phyloP scores from a whole-genome alignment of 345 rosid species.

The Camelina laxa region DNA sequence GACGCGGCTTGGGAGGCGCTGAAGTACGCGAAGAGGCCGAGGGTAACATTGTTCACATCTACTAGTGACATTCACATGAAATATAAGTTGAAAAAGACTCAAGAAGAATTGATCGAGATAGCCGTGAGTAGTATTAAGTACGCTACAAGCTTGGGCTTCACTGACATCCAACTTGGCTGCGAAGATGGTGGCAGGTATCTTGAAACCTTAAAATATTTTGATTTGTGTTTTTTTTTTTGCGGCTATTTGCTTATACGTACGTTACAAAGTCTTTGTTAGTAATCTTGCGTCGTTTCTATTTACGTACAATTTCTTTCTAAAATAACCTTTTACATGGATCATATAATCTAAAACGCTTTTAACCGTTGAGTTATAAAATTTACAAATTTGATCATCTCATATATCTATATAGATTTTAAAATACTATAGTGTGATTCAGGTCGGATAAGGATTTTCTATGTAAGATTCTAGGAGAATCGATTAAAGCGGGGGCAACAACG shows the following conservation, averaged over 20 bases:
- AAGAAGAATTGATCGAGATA: constrained; percentile 70
- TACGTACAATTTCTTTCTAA: background rate
- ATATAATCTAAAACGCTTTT: background rate
- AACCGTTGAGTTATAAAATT: background rate
- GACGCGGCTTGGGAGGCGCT: constrained; percentile 83
- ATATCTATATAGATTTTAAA: background rate
- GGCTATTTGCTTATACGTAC: background rate
- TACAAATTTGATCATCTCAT: background rate
- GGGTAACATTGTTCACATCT: constrained; percentile 75
- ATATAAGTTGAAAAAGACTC: constrained; percentile 75
- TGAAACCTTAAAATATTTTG: background rate
- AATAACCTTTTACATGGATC: background rate
- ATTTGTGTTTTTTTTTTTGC: background rate
- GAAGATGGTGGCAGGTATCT: constrained; percentile 89
- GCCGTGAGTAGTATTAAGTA: constrained; percentile 64
- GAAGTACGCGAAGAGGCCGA: constrained; percentile 73
- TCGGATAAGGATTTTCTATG: constrained; percentile 77
- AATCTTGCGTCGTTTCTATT: background rate
- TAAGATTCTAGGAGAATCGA: constrained; percentile 75
- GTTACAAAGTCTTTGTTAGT: background rate
- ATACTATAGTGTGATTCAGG: constrained; percentile 41
- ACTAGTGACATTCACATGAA: constrained; percentile 88
- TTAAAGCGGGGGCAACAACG: constrained; percentile 88
- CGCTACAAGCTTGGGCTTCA: constrained; percentile 80
- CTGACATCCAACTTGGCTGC: constrained; percentile 79